Conservation (phyloP, 2,329 filamentous ascomycete genomes). For the Ophiostoma tasmaniense region DNA sequence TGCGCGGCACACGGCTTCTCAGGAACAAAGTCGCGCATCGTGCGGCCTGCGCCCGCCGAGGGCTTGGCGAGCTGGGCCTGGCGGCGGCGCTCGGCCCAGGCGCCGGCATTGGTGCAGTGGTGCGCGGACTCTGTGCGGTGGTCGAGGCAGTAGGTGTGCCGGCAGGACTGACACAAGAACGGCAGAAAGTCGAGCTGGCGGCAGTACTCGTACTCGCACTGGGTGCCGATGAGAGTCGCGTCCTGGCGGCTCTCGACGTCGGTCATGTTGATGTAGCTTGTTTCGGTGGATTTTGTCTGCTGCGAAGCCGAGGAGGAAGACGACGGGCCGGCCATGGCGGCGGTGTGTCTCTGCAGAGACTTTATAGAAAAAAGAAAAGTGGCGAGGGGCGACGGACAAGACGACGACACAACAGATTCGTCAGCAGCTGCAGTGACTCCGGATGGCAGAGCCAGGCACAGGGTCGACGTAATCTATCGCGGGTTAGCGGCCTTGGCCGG, state of each 20-base stretch:
- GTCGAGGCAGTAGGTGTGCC: constrained; percentile 79
- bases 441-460: neutral
- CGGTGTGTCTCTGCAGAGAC: neutral
- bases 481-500: neutral
- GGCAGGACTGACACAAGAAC: constrained; percentile 86
- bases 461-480: neutral
- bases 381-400: neutral
- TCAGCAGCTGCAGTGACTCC: no score
- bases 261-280: constrained; percentile 64
- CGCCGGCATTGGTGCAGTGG: constrained; percentile 52
- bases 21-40: constrained; percentile 44
- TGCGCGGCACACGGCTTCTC: constrained; percentile 61
- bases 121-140: constrained; percentile 83
- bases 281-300: constrained; percentile 24
- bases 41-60: constrained; percentile 46
- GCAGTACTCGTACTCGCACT: constrained; percentile 89
- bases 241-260: constrained; percentile 37
- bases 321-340: constrained; percentile 42
- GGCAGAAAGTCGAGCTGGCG: constrained; percentile 93
- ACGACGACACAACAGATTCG: no score
- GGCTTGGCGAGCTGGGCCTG: constrained; percentile 45
- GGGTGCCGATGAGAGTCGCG: constrained; percentile 74
- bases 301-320: neutral
- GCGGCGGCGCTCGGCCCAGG: constrained; percentile 52
- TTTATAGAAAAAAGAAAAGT: no score